Conservation (phyloP, 495 filamentous ascomycete species). For the Bathelium albidoporum region DNA sequence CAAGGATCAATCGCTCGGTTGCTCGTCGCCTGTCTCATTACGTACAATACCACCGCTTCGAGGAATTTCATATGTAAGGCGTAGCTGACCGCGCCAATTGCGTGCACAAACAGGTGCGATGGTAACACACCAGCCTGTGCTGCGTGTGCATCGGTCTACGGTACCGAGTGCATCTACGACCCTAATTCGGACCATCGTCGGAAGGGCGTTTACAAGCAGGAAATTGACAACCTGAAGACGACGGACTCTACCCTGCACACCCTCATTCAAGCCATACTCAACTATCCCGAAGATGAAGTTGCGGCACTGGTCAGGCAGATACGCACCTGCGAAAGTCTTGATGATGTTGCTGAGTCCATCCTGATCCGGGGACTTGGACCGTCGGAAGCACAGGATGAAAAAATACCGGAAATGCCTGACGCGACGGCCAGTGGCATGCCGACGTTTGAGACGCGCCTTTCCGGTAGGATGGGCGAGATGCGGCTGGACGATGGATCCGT, state of each 20-base stretch:
- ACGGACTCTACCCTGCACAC: slow-evolving; percentile 82
- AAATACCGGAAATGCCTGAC: slow-evolving; percentile 12
- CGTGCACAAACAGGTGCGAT: slow-evolving; percentile 58
- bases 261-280: slow-evolving; percentile 84
- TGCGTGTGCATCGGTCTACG: slow-evolving; percentile 89
- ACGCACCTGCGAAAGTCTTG: slow-evolving; percentile 81
- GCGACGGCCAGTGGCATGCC: slow-evolving; percentile 36
- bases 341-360: slow-evolving; percentile 77
- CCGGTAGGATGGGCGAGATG: slow-evolving; percentile 87
- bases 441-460: slow-evolving; percentile 75
- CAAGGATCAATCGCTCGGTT: neutral
- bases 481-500: slow-evolving; percentile 79
- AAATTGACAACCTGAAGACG: slow-evolving; percentile 81
- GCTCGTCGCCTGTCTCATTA: neutral
- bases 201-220: slow-evolving; percentile 94
- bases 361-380: slow-evolving; percentile 44
- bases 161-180: slow-evolving; percentile 88
- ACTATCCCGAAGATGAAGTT: slow-evolving; percentile 75
- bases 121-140: slow-evolving; percentile 87
- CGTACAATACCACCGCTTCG: slow-evolving; percentile 2
- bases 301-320: slow-evolving; percentile 75
- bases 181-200: slow-evolving; percentile 90
- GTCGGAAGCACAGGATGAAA: slow-evolving; percentile 30
- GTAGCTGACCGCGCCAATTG: neutral
- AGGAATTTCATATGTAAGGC: slow-evolving; percentile 6